Conservation (phyloP, 495 filamentous ascomycete species). For the Penicillium samsonianum region DNA sequence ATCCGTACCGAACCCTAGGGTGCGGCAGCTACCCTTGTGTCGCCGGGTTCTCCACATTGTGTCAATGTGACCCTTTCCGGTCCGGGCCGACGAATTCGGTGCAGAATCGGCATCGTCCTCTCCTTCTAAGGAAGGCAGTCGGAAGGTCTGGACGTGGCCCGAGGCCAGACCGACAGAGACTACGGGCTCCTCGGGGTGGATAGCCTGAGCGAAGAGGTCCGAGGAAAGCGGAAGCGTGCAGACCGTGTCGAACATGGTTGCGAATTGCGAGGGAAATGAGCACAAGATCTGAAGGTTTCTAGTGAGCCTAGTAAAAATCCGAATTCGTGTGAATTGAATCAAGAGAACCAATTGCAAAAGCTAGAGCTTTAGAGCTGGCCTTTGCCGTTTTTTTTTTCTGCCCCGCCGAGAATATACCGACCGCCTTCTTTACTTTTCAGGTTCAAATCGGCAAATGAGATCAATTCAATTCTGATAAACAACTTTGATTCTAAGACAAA, state of each 20-base stretch:
- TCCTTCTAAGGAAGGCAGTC: conserved; percentile 61
- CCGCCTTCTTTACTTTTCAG: conserved; percentile 9
- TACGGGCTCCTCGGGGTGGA: conserved; percentile 81
- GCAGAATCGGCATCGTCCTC: conserved; percentile 51
- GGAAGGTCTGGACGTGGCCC: conserved; percentile 85
- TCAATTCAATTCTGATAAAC: conserved; percentile 1
- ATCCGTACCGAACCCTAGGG: conserved; percentile 73
- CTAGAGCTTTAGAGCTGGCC: conserved; percentile 16
- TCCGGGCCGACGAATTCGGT: conserved; percentile 42
- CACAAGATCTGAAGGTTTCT: neutral
- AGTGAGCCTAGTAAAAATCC: neutral
- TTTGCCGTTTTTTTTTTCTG: conserved; percentile 23
- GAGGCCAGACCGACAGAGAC: conserved; percentile 80
- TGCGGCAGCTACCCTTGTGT: conserved; percentile 90
- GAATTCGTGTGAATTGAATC: neutral
- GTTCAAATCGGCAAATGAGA: conserved; percentile 2
- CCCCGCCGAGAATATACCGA: conserved; percentile 24
- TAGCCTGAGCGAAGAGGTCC: conserved; percentile 85
- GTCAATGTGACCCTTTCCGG: conserved; percentile 74
- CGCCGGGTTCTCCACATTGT: conserved; percentile 83
- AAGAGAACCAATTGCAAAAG: conserved; percentile 1
- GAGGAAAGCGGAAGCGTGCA: conserved; percentile 84
- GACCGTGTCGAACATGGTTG: conserved; percentile 74
- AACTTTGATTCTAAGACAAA: neutral
- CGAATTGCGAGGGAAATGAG: neutral